Evolutionary conservation across 2,329 filamentous ascomycete genomes (phyloP), one percentile per base, ranked within the genome.

Genomic region (Tolypocladium cylindrosporum): DNA sequence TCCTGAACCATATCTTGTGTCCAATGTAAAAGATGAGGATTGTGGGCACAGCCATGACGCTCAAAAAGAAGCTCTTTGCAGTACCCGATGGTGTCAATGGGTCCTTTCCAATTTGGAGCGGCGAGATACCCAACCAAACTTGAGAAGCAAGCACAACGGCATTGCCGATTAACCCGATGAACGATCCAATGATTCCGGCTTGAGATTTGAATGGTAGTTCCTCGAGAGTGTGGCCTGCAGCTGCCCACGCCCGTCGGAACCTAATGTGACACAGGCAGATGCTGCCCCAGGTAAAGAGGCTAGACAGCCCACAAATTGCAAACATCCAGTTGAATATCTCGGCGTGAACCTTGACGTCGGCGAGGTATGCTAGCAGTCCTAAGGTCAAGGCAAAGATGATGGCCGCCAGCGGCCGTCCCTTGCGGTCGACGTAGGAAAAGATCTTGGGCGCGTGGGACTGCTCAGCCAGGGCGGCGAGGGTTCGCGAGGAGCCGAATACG

Each of bases 231-330:
- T 87, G 87, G 52, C 88, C 89, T 61, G 86, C 83, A 14, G 75
- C 68, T 51, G 77, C 79, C 90, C 91, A 96, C 21, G 86, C 90
- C 31, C 76, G 75, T 61, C 92, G 90, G 81, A 97, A 97, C 57
- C 91, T 90, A 68, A 97, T 95, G 73, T 97, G 92, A 27, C 88
- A 84, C 16, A 95, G 75, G 71, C 91, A 96, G 70, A 96, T 93
- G 63, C 88, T 89, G 57, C 80, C 84, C 89, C 89, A 92, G 5
- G 88, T 91, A 75, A 92, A 89, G 68, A 91, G 81, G 50, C 82
- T 86, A 9, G 86, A 88, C 27, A 91, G 79, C 50, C 86, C 88
- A 1, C 86, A 89, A 53, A 91, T 79, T 59, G 88, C 83, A 45
- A 89, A 79, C 71, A 96, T 83, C 91, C 92, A 96, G 66, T 83